phyloP scores from a whole-genome alignment of 176 grass and related monocot species.

The barley (Hordeum vulgare) region DNA sequence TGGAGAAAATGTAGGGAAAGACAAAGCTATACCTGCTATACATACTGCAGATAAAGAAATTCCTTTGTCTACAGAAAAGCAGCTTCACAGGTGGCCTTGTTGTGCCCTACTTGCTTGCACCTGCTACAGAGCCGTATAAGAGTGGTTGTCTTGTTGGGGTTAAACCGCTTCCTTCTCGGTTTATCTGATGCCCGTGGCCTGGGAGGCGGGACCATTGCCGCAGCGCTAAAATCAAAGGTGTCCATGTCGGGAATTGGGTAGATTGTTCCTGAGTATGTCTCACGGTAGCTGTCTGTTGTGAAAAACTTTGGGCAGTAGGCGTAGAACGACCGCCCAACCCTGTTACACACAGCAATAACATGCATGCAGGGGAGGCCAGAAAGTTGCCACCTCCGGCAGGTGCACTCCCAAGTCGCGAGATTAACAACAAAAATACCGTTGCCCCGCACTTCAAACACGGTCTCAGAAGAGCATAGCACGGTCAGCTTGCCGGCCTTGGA shows the following conservation, averaged over 20 bases:
- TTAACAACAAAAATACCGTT: constrained; percentile 81
- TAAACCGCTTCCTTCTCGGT: constrained; percentile 81
- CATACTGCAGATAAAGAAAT: constrained; percentile 3
- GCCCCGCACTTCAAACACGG: constrained; percentile 91
- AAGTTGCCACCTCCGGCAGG: constrained; percentile 86
- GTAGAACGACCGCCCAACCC: constrained; percentile 56
- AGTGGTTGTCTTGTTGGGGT: constrained; percentile 62
- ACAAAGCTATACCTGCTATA: constrained; percentile 23
- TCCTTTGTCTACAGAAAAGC: constrained; percentile 39
- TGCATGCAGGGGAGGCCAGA: constrained; percentile 87
- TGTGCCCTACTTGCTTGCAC: constrained; percentile 88
- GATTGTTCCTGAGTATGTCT: constrained; percentile 61
- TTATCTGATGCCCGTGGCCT: constrained; percentile 59
- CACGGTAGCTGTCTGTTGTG: constrained; percentile 58
- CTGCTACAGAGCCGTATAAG: constrained; percentile 81
- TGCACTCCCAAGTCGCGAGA: constrained; percentile 79
- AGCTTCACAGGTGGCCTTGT: constrained; percentile 91
- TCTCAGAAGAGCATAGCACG: constrained; percentile 87
- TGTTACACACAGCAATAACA: constrained; percentile 81
- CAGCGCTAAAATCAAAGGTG: constrained; percentile 64
- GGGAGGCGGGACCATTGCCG: constrained; percentile 58
- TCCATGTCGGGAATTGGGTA: constrained; percentile 84
- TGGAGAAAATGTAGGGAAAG: background rate
- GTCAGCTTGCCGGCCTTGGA: constrained; percentile 57
- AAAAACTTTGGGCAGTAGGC: constrained; percentile 87